Evolutionary conservation across 179 eudicot species (phyloP), one percentile per base, ranked within the genome.

Genomic region (Silene noctiflora): DNA sequence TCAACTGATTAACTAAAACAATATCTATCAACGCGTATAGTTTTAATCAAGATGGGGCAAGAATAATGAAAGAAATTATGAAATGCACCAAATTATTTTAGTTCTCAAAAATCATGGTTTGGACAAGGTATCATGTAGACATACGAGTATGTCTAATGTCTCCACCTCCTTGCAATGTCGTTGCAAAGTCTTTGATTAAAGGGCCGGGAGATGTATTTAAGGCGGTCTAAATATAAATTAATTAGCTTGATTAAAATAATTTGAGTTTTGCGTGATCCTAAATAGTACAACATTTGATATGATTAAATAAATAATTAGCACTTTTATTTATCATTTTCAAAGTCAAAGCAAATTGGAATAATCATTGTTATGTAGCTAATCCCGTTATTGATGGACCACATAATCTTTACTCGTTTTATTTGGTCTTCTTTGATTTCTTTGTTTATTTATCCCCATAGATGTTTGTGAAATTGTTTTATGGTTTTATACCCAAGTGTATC

Each of bases 341-440:
- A 75, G 82, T 80, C 82, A 80, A 80, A 75, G 24, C 53, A 25
- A 27, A 17, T 19, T 62, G 70, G 46, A 67, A 29, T 53, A 46
- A 60, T 76, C 20, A 58, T 56, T 72, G 69, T 81, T 39, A 39
- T 39, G 27, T 79, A 58, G 22, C 19, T 44, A 25, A 35, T 70
- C 59, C 22, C 29, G 19, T 67, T 79, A 61, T 61, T 42, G 72
- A 39, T 39, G 46, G 46, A 39, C 46, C 46, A 10, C 7, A 55
- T 51, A 62, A 22, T 39, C 69, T 69, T 62, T 63, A 67, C 24
- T 21, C 19, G 10, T 29, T 55, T 17, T 35, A 73, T 59, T 71
- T 29, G 39, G 64, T 69, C 29, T 68, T 24, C 58, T 33, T 53
- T 27, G 11, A 39, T 39, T 7, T 39, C 46, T 39, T 39, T 39